Conservation (phyloP, 169 alveolate species). For the Babesia caballi region DNA sequence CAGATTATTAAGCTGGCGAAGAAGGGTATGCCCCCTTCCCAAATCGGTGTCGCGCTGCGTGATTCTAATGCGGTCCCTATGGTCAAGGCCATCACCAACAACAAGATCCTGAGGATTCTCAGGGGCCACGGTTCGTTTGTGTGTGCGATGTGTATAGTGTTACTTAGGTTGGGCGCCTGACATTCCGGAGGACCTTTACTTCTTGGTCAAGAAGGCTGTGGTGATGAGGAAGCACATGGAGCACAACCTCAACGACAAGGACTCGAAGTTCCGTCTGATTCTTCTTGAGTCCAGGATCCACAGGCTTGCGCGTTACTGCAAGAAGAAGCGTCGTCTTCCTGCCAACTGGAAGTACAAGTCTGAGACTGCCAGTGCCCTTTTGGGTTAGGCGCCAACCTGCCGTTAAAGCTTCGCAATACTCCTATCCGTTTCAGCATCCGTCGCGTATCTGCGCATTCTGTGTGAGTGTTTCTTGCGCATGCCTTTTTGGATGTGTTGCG, state of each 20-base stretch:
- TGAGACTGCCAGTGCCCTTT: slow-evolving; percentile 84
- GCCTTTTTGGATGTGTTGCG: too few species aligned
- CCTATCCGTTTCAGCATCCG: not conserved
- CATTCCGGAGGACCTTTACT: slow-evolving; percentile 98
- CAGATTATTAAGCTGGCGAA: slow-evolving; percentile 94
- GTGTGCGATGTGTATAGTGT: not conserved
- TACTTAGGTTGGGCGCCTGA: slow-evolving; percentile 91
- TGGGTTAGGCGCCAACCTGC: slow-evolving; percentile 65
- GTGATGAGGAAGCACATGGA: slow-evolving; percentile 98
- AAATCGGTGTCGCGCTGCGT: slow-evolving; percentile 97
- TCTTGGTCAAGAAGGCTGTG: slow-evolving; percentile 97
- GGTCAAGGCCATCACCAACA: slow-evolving; percentile 94
- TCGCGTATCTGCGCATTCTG: not conserved
- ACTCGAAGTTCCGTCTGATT: slow-evolving; percentile 95
- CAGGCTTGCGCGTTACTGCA: slow-evolving; percentile 97
- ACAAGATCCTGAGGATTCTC: slow-evolving; percentile 94
- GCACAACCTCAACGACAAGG: slow-evolving; percentile 94
- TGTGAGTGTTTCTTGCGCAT: not conserved
- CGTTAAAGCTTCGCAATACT: not conserved
- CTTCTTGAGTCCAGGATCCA: slow-evolving; percentile 97
- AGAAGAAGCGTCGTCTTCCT: slow-evolving; percentile 93
- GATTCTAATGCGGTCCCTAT: slow-evolving; percentile 97
- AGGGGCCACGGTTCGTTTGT: slow-evolving; percentile 86
- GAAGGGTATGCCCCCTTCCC: slow-evolving; percentile 97
- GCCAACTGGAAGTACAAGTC: slow-evolving; percentile 96